phyloP scores from a whole-genome alignment of 345 rosid genomes.

The Conringia planisiliqua region DNA sequence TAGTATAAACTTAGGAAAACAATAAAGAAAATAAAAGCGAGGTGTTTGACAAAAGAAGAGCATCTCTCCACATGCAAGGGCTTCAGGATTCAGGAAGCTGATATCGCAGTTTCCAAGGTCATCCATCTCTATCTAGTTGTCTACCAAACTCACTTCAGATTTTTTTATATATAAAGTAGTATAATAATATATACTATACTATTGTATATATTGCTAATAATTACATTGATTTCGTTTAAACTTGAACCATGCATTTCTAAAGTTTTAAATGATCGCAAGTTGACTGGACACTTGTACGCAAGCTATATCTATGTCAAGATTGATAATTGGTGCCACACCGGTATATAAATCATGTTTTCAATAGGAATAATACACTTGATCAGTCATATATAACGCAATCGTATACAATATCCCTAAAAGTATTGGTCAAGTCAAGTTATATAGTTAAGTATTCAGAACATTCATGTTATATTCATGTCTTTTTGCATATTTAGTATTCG shows the following conservation, averaged over 20 bases:
- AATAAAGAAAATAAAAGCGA: constrained; percentile 5
- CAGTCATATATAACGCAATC: background rate
- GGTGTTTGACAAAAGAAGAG: constrained; percentile 32
- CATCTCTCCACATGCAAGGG: constrained; percentile 33
- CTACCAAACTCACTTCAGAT: constrained; percentile 17
- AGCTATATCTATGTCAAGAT: constrained; percentile 8
- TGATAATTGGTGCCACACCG: constrained; percentile 6
- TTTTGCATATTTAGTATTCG: background rate
- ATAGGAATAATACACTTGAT: background rate
- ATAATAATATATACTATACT: background rate
- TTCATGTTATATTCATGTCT: background rate
- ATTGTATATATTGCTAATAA: background rate
- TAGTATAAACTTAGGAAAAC: background rate
- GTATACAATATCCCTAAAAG: background rate
- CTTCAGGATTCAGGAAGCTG: constrained; percentile 29
- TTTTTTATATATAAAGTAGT: background rate
- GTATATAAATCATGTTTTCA: background rate
- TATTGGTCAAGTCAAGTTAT: background rate
- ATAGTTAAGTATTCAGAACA: background rate
- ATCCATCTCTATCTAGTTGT: constrained; percentile 19
- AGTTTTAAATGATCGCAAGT: background rate
- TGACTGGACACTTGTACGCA: background rate
- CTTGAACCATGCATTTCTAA: background rate
- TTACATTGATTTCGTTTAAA: background rate
- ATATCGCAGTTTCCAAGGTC: constrained; percentile 29